phyloP scores from a whole-genome alignment of 2,329 filamentous ascomycete genomes.

The Calonectria naviculata region DNA sequence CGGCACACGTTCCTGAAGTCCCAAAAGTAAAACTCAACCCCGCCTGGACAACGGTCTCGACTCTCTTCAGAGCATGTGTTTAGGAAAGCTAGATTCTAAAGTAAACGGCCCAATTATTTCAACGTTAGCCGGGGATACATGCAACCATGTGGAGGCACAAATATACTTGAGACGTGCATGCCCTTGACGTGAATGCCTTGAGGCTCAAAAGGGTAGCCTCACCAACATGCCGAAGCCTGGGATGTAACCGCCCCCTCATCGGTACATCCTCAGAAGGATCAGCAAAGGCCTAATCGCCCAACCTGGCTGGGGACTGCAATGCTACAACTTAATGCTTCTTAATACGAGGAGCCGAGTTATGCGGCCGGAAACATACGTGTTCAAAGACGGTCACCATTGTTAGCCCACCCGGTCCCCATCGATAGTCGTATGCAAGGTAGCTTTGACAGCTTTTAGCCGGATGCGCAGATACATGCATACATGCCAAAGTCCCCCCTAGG shows the following conservation, averaged over 20 bases:
- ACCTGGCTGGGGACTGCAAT: too few relatives aligned
- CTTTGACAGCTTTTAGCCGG: background rate
- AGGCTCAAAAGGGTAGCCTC: background rate
- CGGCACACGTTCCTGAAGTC: background rate
- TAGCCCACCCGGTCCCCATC: background rate
- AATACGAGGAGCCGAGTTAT: background rate
- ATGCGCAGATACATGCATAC: background rate
- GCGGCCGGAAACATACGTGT: too few relatives aligned
- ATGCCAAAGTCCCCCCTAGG: background rate
- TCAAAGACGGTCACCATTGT: too few relatives aligned
- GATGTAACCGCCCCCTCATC: background rate
- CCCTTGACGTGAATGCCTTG: background rate
- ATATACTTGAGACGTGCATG: background rate
- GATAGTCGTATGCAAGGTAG: background rate
- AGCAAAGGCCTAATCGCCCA: background rate
- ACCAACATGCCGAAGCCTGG: background rate
- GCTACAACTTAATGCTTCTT: background rate
- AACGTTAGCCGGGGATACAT: too few relatives aligned
- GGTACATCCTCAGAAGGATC: background rate
- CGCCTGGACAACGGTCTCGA: background rate
- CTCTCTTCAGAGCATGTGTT: background rate
- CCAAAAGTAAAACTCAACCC: background rate
- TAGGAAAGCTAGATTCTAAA: too few relatives aligned
- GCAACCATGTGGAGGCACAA: background rate
- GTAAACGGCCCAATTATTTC: too few relatives aligned